These are phyloP conservation scores for Polygonum aviculare DNA, from an alignment of 148 eudicot species.

Conservation along the genomic window DNA sequence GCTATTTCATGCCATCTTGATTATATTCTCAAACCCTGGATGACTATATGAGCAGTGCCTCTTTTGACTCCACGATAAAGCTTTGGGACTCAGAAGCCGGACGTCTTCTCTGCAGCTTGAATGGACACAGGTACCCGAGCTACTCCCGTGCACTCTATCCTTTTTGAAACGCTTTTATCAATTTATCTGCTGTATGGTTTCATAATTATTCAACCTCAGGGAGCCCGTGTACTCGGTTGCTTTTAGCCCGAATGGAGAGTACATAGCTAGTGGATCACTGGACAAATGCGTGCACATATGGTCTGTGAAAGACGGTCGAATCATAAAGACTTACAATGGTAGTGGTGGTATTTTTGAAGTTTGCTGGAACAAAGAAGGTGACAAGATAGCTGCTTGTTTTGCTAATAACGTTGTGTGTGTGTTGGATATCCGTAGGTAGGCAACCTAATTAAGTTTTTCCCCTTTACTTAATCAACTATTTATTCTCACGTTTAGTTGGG, in stretches of 20 bases:
- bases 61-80: constrained; percentile 56
- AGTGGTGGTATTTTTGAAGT: constrained; percentile 87
- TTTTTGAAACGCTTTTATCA: not conserved
- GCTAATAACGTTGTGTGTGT: constrained; percentile 68
- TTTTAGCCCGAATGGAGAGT: constrained; percentile 85
- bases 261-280: constrained; percentile 78
- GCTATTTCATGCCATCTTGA: not conserved
- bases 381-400: constrained; percentile 80
- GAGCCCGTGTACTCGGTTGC: constrained; percentile 82
- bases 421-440: constrained; percentile 30
- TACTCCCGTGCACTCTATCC: not conserved
- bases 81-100: constrained; percentile 52
- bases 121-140: constrained; percentile 47
- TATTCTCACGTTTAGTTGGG: not conserved
- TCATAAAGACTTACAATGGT: constrained; percentile 63
- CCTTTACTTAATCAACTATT: not conserved
- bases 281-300: constrained; percentile 69
- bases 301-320: constrained; percentile 71
- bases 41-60: constrained; percentile 31
- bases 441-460: not conserved
- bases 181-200: not conserved
- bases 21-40: not conserved
- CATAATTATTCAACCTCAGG: constrained; percentile 27
- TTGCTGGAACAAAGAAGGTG: constrained; percentile 89
- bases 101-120: constrained; percentile 41